Percentiles rank a stretch among this genome's conserved stretches.
Evolutionary conservation across 192 early-diverging fungal genomes (phyloP).

Genomic region (Gamsiella multidivaricata): DNA sequence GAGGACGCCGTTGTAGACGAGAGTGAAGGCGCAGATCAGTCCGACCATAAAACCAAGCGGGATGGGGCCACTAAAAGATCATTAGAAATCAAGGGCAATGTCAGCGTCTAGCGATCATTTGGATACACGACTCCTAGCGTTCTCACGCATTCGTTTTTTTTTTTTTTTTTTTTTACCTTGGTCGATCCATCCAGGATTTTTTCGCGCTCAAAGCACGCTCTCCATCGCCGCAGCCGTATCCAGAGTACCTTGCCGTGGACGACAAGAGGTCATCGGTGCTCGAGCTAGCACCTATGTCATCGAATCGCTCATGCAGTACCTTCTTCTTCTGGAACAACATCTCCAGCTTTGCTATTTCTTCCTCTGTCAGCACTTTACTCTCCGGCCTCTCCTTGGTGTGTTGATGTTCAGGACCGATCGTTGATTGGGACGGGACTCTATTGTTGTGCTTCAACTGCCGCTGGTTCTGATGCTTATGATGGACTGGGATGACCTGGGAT

Average conservation of each 20-base stretch:
- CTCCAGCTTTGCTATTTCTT: slow-evolving; percentile 11
- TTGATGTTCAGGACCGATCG: not conserved
- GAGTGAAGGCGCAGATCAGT: slow-evolving; percentile 13
- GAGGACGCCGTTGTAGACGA: slow-evolving; percentile 20
- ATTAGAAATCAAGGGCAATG: not conserved
- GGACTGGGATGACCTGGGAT: not conserved
- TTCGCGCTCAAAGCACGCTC: not conserved
- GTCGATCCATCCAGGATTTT: slow-evolving; percentile 5
- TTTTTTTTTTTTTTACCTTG: slow-evolving; percentile 5
- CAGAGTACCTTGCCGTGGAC: not conserved
- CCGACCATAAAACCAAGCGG: slow-evolving; percentile 3
- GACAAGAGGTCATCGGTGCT: not conserved
- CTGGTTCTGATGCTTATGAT: not conserved
- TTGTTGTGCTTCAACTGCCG: not conserved
- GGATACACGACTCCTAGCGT: no score
- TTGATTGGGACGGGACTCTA: not conserved
- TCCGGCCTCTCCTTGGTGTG: not conserved
- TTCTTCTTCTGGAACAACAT: slow-evolving; percentile 22
- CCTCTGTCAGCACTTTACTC: slow-evolving; percentile 9
- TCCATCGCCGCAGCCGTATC: no score
- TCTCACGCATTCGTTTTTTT: not conserved
- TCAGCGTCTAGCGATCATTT: no score
- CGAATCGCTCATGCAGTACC: not conserved
- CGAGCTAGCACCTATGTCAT: not conserved
- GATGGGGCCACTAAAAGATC: slow-evolving; percentile 8